Evolutionary conservation across 345 rosid species (phyloP), one percentile per base, ranked within the genome.

Genomic region (Streptanthus diversifolius): DNA sequence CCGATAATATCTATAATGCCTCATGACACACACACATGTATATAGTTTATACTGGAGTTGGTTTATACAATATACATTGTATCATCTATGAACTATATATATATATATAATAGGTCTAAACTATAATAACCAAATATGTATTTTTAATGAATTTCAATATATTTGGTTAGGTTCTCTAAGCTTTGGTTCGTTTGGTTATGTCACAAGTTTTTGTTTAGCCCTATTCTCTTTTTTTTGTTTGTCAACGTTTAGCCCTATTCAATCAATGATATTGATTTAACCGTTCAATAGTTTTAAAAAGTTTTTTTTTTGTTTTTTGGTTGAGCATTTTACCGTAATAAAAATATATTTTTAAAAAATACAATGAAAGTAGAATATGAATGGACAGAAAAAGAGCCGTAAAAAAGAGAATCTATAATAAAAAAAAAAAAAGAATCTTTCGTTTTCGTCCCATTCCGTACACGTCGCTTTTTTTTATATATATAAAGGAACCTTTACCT

Each of bases 361-460:
- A 45, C 0, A 18, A 19, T 12, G 61, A 40, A 60, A 22, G 2
- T 66, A 15, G 7, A 37, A 53, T 7, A 67, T 41, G 53, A 66
- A 52, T 24, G 71, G 61, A 54, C 5, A 66, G 17, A 66, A 37
- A 48, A 35, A 48, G 18, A 48, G 70, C 21, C 8, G 70, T 47
- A 40, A 43, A 47, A 29, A 29, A 43, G 54, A 40, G 21, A 68
- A 29, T 15, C 3, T 19, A 5, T 5, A 45, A 47, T 29, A 19
- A 32, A 8, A 21, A 29, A 12, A 19, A 15, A 9, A 3, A 12
- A 44, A 27, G 52, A 54, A 54, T 68, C 63, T 55, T 53, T 68
- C 63, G 30, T 55, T 68, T 41, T 55, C 73, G 63, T 68, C 64
- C 73, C 63, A 33, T 68, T 68, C 73, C 63, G 73, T 55, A 68